Evolutionary conservation across 371 early-diverging fungal species (phyloP), one percentile per base, ranked within the genome.

Genomic region (Actinomucor elegans): DNA sequence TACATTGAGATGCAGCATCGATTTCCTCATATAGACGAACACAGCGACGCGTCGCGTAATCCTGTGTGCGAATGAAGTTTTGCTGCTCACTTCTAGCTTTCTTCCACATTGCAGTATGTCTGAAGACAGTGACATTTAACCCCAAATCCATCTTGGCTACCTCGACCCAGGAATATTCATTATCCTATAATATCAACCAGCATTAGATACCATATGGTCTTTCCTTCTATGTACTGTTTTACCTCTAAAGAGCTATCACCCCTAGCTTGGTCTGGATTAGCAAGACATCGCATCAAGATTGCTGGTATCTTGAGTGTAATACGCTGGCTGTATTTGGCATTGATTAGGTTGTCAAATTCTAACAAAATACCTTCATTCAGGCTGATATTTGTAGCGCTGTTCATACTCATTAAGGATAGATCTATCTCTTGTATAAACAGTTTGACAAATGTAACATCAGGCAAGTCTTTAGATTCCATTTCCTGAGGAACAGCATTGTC

Each of bases 401-500:
- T 79, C 20, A 74, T 64, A 17, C 85, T 85, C 85, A 87, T 85
- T 3, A 90, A 57, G 15, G 75, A 79, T 9, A 90, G 52, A 57
- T 90, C 85, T 1, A 90, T 50, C 31, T 81, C 72, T 43, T 81
- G 73, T 5, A 88, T 66, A 14, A 59, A 64, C 6, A 86, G 45
- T 17, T 89, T 80, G 29, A 89, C 61, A 55, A 87, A 83, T 0
- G 86, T 84, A 4, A 90, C 78, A 52, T 89, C 91, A 0, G 88
- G 86, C 21, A 82, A 62, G 1, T 66, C 66, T 0, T 59, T 67
- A 2, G 69, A 61, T 14, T 63, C 65, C 18, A 80, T 67, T 32
- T 83, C 81, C 7, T 74, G 65, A 9, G 83, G 78, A 4, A 90
- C 75, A 1, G 81, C 76, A 62, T 90, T 91, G 48, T 93, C 92